Base-by-base conservation (phyloP, 768 basidiomycete genomes). In the Clavulina sp. region DNA sequence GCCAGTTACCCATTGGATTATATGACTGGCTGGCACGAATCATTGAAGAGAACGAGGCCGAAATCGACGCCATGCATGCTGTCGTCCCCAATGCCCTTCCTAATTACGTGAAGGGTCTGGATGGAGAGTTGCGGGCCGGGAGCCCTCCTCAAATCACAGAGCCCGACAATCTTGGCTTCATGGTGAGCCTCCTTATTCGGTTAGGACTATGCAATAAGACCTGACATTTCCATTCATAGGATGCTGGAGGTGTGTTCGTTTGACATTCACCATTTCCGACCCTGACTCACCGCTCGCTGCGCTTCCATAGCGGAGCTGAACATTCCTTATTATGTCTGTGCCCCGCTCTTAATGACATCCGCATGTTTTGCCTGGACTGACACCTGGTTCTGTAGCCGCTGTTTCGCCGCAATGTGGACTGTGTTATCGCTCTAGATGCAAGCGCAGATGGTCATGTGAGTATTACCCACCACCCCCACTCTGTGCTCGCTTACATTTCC, bases 31-130 rank as follows among this genome's bases (percentile, higher is more conserved):
- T 54, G 2, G 48, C 24, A 1, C 47, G 52, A 16, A 47, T 61
- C 46, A 57, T 63, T 24, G 43, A 52, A 36, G 55, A 58, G 3
- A 23, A 56, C 21, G 47, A 60, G 13, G 52, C 63, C 29, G 56
- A 57, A 29, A n/a, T n/a, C n/a, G n/a, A n/a, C n/a, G 28, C 53
- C 9, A 62, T 63, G 24, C 64, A 65, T 49, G 61, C 64, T 0
- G 58, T 65, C 33, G 54, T 61, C 3, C 64, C 63, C 24, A 54
- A 59, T 49, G 53, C 60, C 30, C 48, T 64, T 1, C 64, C 64
- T 2, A 63, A 63, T 52, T 64, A 61, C 53, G 57, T 64, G 23
- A 60, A 59, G 41, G 56, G 55, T n/a, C 49, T 64, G 18, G 30
- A 52, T 2, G 60, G 55, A 23, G 46, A 54, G 4, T 53, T 62